Percentiles rank a stretch among this genome's conserved stretches.
phyloP scores from a whole-genome alignment of 305 asterid species.

The Fraxinus dipetala region DNA sequence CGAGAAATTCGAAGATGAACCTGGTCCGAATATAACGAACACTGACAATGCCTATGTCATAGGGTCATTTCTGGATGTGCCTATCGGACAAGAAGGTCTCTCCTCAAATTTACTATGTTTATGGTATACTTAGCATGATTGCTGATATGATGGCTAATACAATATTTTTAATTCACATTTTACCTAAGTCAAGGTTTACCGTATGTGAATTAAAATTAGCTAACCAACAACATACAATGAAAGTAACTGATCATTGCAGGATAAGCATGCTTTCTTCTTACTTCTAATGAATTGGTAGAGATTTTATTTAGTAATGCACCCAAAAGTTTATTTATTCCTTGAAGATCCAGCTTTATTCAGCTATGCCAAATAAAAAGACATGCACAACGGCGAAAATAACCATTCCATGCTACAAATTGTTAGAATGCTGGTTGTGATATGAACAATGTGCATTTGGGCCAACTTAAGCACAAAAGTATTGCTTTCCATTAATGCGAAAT shows the following conservation, averaged over 20 bases:
- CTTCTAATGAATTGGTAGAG: constrained; percentile 1
- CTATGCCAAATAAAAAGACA: constrained; percentile 14
- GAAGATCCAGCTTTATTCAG: constrained; percentile 1
- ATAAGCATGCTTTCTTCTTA: constrained; percentile 1
- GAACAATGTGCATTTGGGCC: background rate
- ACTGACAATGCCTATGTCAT: constrained; percentile 67
- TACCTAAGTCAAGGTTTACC: background rate
- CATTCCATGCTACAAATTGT: constrained; percentile 1
- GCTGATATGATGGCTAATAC: background rate
- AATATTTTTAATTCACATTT: background rate
- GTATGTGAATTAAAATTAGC: background rate
- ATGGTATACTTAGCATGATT: background rate
- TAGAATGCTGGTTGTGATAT: background rate
- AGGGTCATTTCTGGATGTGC: constrained; percentile 92
- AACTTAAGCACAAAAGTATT: constrained; percentile 5
- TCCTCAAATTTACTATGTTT: constrained; percentile 18
- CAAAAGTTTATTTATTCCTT: constrained; percentile 10
- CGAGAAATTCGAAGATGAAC: constrained; percentile 74
- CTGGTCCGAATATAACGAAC: constrained; percentile 52
- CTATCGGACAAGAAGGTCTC: constrained; percentile 94
- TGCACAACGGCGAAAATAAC: background rate
- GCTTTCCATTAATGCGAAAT: background rate
- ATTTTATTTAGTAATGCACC: constrained; percentile 2
- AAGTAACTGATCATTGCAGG: background rate
- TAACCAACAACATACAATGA: background rate